Evolutionary conservation across 2,329 filamentous ascomycete species (phyloP).

Genomic region (Bipolaris bicolor): DNA sequence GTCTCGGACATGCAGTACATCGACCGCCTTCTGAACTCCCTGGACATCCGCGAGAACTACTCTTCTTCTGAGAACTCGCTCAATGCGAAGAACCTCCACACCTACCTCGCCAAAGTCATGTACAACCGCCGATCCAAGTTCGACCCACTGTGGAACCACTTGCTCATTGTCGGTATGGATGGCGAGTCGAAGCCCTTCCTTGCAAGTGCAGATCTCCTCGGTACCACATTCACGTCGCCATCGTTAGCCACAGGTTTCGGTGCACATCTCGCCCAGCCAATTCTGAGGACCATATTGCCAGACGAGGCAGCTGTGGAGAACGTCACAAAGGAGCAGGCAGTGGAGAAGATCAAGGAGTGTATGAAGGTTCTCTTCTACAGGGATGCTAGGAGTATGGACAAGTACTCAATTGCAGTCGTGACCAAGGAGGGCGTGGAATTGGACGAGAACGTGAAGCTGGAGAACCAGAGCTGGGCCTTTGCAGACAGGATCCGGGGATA

Average conservation of each 20-base stretch:
- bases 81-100: conserved; percentile 93
- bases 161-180: conserved; percentile 83
- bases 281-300: conserved; percentile 81
- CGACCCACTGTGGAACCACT: conserved; percentile 96
- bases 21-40: conserved; percentile 84
- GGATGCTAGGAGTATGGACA: conserved; percentile 89
- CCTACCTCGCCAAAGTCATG: conserved; percentile 93
- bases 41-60: conserved; percentile 91
- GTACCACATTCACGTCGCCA: conserved; percentile 87
- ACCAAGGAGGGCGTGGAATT: conserved; percentile 86
- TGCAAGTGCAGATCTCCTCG: conserved; percentile 87
- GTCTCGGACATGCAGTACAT: conserved; percentile 99
- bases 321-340: conserved; percentile 77
- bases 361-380: conserved; percentile 99
- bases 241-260: conserved; percentile 94
- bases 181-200: conserved; percentile 87
- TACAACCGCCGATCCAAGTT: conserved; percentile 95
- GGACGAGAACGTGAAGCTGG: conserved; percentile 83
- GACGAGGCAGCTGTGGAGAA: conserved; percentile 78
- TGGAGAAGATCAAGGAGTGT: conserved; percentile 84
- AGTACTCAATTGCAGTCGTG: conserved; percentile 88
- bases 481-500: conserved; percentile 94
- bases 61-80: conserved; percentile 63
- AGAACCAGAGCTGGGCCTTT: conserved; percentile 98
- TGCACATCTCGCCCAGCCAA: conserved; percentile 88